A percentile compares a stretch with the other conserved stretches of the same genome.
Evolutionary conservation across 106 monocot genomes (phyloP).

Genomic region (Triglochin maritima): DNA sequence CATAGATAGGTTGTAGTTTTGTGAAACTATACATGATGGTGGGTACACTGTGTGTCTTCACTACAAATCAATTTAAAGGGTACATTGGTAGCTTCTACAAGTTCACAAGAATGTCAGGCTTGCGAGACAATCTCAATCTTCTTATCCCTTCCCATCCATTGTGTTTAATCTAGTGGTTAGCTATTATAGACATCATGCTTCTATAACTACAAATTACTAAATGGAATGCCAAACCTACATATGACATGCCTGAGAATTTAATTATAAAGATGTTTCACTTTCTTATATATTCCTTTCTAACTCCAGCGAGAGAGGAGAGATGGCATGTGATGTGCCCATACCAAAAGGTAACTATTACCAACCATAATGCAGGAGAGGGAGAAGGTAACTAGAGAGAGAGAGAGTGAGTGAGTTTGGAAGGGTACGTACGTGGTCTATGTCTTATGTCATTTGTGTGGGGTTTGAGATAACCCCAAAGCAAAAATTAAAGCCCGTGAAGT

Average conservation of each 20-base stretch:
- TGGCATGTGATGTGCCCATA: no score
- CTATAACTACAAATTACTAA: not conserved
- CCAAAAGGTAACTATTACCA: no score
- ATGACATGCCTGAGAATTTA: no score
- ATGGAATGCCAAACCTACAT: no score
- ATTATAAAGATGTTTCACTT: no score
- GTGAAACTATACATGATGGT: not conserved
- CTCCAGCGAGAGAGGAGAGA: no score
- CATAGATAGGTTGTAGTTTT: not conserved
- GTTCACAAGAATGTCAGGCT: constrained; percentile 3
- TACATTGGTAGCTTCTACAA: constrained; percentile 9
- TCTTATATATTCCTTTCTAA: no score
- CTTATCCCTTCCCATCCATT: not conserved
- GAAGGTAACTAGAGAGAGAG: not conserved
- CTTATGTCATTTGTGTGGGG: not conserved
- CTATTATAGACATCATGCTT: not conserved
- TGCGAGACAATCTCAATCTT: not conserved
- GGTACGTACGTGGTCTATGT: not conserved
- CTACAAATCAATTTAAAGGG: not conserved
- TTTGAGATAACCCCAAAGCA: not conserved
- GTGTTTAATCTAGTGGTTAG: not conserved
- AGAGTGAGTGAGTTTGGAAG: not conserved
- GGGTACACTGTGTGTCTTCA: not conserved
- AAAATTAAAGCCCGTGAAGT: not conserved
- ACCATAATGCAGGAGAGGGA: no score